Percentiles rank a stretch among this genome's conserved stretches.
phyloP scores from a whole-genome alignment of 805 yeast genomes.

The Candida nanaspora region DNA sequence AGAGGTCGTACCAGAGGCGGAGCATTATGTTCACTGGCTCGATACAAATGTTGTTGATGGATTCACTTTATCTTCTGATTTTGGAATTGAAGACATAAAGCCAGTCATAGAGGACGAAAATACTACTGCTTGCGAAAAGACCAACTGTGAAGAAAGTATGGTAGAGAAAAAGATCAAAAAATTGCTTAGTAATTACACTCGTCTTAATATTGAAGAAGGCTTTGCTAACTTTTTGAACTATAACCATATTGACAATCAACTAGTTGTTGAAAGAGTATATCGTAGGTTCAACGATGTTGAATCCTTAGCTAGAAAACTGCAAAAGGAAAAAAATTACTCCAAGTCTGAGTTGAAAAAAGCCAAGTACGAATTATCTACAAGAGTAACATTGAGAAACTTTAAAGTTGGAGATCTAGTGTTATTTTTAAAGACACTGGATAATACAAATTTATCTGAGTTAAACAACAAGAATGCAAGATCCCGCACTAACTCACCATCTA shows the following conservation, averaged over 20 bases:
- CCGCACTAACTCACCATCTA: background rate
- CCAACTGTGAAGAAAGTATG: slow-evolving; percentile 13
- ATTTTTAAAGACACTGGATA: slow-evolving; percentile 62
- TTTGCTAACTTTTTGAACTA: slow-evolving; percentile 24
- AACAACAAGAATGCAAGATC: background rate
- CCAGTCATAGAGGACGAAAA: background rate
- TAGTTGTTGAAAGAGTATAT: slow-evolving; percentile 35
- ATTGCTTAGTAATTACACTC: slow-evolving; percentile 10
- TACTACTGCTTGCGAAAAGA: background rate
- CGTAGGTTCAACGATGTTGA: slow-evolving; percentile 87
- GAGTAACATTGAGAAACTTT: slow-evolving; percentile 63
- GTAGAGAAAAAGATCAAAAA: slow-evolving; percentile 15
- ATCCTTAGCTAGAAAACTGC: slow-evolving; percentile 75
- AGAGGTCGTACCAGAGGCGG: slow-evolving; percentile 29
- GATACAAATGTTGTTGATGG: slow-evolving; percentile 25
- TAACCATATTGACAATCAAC: slow-evolving; percentile 17
- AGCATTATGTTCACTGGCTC: slow-evolving; percentile 40
- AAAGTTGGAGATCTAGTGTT: slow-evolving; percentile 70
- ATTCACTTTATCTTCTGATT: slow-evolving; percentile 16
- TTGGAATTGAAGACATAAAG: slow-evolving; percentile 15
- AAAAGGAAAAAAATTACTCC: slow-evolving; percentile 57
- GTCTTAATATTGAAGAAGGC: slow-evolving; percentile 22
- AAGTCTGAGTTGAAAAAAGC: slow-evolving; percentile 38
- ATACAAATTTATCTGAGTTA: background rate
- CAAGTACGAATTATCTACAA: slow-evolving; percentile 31